Base-by-base conservation (phyloP, 2,329 filamentous ascomycete genomes). In the Aspergillus tamarii region DNA sequence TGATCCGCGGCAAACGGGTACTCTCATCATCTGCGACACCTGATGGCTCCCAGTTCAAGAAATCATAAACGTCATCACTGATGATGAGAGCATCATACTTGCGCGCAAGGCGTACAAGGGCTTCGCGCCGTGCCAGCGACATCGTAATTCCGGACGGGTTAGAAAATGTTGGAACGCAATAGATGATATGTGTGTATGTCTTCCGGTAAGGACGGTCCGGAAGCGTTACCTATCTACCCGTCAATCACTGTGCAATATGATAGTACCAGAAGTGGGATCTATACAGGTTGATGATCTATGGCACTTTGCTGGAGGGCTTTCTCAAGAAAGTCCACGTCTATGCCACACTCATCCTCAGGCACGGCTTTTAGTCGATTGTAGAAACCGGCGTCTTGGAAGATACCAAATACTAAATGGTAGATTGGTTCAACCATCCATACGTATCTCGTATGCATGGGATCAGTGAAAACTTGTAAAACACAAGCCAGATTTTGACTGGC, bases 11-110 rank as follows among this genome's bases (percentile, higher is more conserved):
- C 57, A 19, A 59, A 60, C 4, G 26, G 50, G 19, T 10, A 19
- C 9, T 34, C 21, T 59, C 58, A 30, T 12, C 28, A 46, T 23
- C 60, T 60, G 21, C 50, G 1, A 80, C 70, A 2, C 86, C 85
- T 16, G 14, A 10, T 23, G 52, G 52, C n/a, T 10, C 34, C 92
- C 93, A 97, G 74, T 94, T 91, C 8, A 98, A 83, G 67, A 94
- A 90, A 76, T 98, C 94, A 75, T 98, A 98, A 11, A 97, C 93
- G 76, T 98, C 94, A 79, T 98, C 94, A 59, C 87, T 87, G 39
- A 97, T 84, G 61, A 97, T 79, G 19, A 97, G 84, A 6, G 92
- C 92, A 76, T 97, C 89, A 75, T 90, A 87, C 63, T 88, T 83
- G 63, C 94, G 85, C 0, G 94, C 94, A 6, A 97, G 78, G 26